Evolutionary conservation across 2,329 filamentous ascomycete genomes (phyloP).

Genomic region (Graphilbum sp.): DNA sequence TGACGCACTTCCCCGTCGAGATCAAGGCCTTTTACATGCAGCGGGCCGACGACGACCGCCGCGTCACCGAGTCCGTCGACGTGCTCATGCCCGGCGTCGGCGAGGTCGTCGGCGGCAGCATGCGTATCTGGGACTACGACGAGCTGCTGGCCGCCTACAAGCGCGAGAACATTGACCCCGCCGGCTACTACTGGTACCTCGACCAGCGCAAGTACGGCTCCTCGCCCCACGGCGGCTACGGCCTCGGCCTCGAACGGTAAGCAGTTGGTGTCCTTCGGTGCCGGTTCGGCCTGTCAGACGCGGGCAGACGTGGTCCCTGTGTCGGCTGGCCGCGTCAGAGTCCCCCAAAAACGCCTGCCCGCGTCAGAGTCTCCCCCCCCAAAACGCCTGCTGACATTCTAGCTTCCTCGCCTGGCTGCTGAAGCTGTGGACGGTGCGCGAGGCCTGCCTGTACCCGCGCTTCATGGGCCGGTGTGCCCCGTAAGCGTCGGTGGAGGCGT

Average conservation of each 20-base stretch:
- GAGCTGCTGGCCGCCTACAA: constrained; percentile 81
- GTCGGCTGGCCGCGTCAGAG: too few relatives aligned
- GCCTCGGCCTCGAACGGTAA: constrained; percentile 65
- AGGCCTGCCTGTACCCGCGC: constrained; percentile 59
- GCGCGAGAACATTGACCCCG: constrained; percentile 68
- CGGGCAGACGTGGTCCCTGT: too few relatives aligned
- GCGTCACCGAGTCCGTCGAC: constrained; percentile 89
- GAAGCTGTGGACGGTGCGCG: constrained; percentile 47
- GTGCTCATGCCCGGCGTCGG: constrained; percentile 77
- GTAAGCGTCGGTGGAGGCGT: constrained; percentile 19
- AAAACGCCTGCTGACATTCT: background rate
- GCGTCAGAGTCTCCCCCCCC: too few relatives aligned
- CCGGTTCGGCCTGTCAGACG: too few relatives aligned
- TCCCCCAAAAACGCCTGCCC: too few relatives aligned
- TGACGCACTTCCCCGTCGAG: constrained; percentile 85
- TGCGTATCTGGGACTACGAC: constrained; percentile 88
- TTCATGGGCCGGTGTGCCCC: constrained; percentile 73
- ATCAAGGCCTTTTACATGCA: constrained; percentile 99
- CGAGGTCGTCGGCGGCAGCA: constrained; percentile 89
- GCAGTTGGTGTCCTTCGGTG: background rate
- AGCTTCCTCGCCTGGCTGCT: constrained; percentile 45
- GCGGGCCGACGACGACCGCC: constrained; percentile 58
- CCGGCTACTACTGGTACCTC: constrained; percentile 95
- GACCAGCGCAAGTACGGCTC: constrained; percentile 93
- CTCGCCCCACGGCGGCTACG: constrained; percentile 12